Evolutionary conservation across 208 protist species (phyloP), one percentile per base, ranked within the genome.

Genomic region (Endotrypanum monterogeii): DNA sequence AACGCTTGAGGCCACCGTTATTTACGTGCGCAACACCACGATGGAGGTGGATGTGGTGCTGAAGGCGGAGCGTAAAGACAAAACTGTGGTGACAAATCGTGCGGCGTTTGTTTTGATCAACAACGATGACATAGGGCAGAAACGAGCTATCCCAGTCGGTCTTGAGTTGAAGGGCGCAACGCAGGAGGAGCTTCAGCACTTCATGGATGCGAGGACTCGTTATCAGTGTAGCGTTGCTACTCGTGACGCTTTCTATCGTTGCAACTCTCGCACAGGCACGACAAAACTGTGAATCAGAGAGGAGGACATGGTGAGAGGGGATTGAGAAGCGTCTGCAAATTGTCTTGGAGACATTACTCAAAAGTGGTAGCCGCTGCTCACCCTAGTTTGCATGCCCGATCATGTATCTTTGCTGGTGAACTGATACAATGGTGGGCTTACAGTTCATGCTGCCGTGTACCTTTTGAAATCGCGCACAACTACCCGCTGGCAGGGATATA

Each of bases 11-110:
- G 92, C 92, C 18, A 87, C 85, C 41, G 84, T 97, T 56, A 86
- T 95, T 46, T 98, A 96, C 76, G 90, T 96, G 55, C 89, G 88
- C 66, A 96, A 96, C 70, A 95, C 90, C 30, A 98, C 94, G 20
- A 94, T 98, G 86, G 90, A 98, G 79, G 89, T 98, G 14, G 94
- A 96, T 56, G 88, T 98, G 20, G 81, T 75, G 71, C 70, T 98
- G 30, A 66, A 48, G 9, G 92, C 86, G 18, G 94, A 96, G 74
- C 88, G 89, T 37, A 83, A 86, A 57, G 68, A 76, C 25, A 72
- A 76, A 32, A 60, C 44, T 8, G 80, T 94, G 67, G 74, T 93
- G 37, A 96, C 93, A 25, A 97, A 97, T 73, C 88, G 89, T 11
- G 93, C 93, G 28, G 88, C 89, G 0, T 97, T 97, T 80, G 86